Conservation (phyloP, 1,139 yeast genomes). For the Scheffersomyces cryptocercus region DNA sequence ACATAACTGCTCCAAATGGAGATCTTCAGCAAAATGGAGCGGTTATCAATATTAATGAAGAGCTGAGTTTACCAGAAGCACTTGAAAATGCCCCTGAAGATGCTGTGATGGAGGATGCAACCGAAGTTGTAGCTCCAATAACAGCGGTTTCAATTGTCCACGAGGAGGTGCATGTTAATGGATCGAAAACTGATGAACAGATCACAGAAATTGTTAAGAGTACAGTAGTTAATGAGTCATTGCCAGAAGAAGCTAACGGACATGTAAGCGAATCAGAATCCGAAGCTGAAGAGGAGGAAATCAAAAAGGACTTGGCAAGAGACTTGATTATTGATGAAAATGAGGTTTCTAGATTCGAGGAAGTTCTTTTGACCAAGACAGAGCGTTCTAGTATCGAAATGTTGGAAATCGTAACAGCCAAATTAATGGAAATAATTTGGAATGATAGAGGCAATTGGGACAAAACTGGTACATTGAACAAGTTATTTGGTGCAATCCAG, state of each 20-base stretch:
- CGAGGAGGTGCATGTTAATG: neutral
- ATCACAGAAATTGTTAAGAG: conserved; percentile 1
- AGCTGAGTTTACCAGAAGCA: neutral
- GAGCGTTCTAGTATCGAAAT: conserved; percentile 61
- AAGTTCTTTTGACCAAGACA: conserved; percentile 40
- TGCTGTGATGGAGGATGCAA: neutral
- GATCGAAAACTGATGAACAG: neutral
- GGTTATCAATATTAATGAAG: neutral
- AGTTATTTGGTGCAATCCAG: conserved; percentile 20
- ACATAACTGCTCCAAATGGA: neutral
- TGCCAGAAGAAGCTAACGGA: neutral
- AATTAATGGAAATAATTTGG: conserved; percentile 78
- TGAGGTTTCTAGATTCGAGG: conserved; percentile 19
- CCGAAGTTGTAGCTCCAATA: neutral
- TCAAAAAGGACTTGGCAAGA: conserved; percentile 16
- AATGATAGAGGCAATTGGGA: conserved; percentile 65
- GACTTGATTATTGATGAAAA: conserved; percentile 30
- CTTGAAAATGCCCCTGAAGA: conserved; percentile 1
- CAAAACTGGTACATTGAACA: conserved; percentile 44
- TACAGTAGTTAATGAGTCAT: neutral
- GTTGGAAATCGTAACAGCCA: conserved; percentile 73
- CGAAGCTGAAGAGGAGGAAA: conserved; percentile 23
- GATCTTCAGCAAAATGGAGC: neutral
- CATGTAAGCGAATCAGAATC: conserved; percentile 9
- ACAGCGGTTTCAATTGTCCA: neutral